Percentiles rank a stretch among this genome's conserved stretches.
These are phyloP conservation scores for Tagetes patula DNA, from an alignment of 129 eudicot genomes.

Conservation along the genomic window DNA sequence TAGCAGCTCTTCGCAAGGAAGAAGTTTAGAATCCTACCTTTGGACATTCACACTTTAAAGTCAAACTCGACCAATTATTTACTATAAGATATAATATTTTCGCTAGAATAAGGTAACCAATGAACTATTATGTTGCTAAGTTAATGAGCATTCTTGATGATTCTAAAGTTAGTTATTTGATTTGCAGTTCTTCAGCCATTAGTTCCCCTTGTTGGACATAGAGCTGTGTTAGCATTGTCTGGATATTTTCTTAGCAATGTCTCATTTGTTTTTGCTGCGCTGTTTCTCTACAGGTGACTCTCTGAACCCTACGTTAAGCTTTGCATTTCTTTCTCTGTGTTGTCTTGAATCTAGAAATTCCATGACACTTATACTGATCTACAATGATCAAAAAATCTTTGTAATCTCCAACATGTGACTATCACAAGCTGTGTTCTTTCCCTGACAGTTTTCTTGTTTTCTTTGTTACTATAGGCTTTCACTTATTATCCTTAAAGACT, in stretches of 20 bases:
- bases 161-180: slow-evolving; percentile 12
- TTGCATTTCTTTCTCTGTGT: neutral
- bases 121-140: neutral
- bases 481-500: slow-evolving; percentile 62
- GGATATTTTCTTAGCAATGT: slow-evolving; percentile 70
- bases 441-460: slow-evolving; percentile 29
- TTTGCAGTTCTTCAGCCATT: slow-evolving; percentile 73
- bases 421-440: slow-evolving; percentile 19
- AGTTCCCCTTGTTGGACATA: slow-evolving; percentile 74
- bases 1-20: neutral
- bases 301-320: slow-evolving; percentile 5
- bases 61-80: slow-evolving; percentile 9
- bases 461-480: slow-evolving; percentile 65
- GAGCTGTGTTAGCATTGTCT: slow-evolving; percentile 82
- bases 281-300: slow-evolving; percentile 62
- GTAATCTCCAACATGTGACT: neutral
- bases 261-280: slow-evolving; percentile 73
- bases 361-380: neutral
- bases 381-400: neutral
- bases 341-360: neutral
- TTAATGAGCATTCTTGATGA: neutral
- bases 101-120: neutral
- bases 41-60: neutral
- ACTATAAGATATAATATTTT: neutral
- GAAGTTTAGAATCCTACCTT: neutral